Conservation (phyloP, 257 asterid species). For the Nicotiana obtusifolia region DNA sequence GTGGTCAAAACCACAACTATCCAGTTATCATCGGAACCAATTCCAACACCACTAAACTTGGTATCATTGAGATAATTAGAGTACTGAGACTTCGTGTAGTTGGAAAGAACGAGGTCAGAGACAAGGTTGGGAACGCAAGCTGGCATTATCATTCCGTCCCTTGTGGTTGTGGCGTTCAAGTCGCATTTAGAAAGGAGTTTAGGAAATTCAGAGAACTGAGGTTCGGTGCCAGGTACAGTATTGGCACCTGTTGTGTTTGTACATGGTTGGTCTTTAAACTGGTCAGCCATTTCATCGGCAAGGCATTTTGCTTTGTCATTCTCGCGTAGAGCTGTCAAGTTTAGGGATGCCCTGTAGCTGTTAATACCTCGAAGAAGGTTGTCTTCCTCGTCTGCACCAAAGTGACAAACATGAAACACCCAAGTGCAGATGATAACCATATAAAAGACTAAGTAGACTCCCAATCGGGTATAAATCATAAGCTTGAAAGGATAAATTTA, state of each 20-base stretch:
- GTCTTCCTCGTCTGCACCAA: constrained; percentile 67
- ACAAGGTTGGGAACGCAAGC: constrained; percentile 77
- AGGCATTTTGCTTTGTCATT: constrained; percentile 82
- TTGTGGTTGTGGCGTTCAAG: constrained; percentile 63
- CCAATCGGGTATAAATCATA: too few relatives aligned
- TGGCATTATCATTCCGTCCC: constrained; percentile 81
- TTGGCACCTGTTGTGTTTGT: constrained; percentile 77
- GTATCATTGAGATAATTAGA: constrained; percentile 49
- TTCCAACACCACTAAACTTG: constrained; percentile 61
- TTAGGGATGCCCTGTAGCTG: constrained; percentile 61
- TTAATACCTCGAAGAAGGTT: constrained; percentile 60
- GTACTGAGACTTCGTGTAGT: constrained; percentile 64
- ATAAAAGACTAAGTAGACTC: neutral
- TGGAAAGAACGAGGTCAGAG: constrained; percentile 49
- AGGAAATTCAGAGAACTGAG: constrained; percentile 57
- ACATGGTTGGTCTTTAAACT: constrained; percentile 65
- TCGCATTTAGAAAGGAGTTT: constrained; percentile 51
- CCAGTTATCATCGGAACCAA: constrained; percentile 65
- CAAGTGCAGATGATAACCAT: neutral
- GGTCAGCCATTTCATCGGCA: constrained; percentile 62
- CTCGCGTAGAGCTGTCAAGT: constrained; percentile 52
- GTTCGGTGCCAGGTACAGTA: constrained; percentile 77
- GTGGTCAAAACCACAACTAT: constrained; percentile 73
- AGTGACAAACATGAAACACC: neutral
- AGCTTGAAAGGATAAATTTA: neutral